phyloP scores from a whole-genome alignment of 306 rosid species.

The Pyrus betulifolia region DNA sequence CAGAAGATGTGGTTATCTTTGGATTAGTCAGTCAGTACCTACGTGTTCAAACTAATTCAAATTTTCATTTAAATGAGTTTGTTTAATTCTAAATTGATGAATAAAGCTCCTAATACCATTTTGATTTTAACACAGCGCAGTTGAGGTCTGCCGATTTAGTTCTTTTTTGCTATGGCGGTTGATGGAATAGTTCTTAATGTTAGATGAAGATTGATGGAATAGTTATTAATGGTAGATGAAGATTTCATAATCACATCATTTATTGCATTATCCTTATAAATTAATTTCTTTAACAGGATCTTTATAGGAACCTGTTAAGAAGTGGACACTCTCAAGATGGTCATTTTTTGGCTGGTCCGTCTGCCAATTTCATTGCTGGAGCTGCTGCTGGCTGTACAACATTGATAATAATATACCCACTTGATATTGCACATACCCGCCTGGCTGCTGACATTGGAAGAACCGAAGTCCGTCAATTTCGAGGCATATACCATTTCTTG shows the following conservation, averaged over 20 bases:
- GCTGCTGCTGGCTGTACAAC: slow-evolving; percentile 93
- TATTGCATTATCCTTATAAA: background rate
- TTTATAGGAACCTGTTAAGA: slow-evolving; percentile 64
- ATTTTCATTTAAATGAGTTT: background rate
- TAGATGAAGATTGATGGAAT: background rate
- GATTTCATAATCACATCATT: background rate
- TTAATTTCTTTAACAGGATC: slow-evolving; percentile 56
- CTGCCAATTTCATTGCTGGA: slow-evolving; percentile 77
- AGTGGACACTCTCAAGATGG: slow-evolving; percentile 34
- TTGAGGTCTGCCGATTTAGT: background rate
- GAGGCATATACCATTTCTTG: slow-evolving; percentile 82
- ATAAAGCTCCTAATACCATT: background rate
- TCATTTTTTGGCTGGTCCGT: slow-evolving; percentile 57
- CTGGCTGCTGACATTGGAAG: slow-evolving; percentile 92
- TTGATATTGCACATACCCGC: slow-evolving; percentile 93
- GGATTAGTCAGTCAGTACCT: background rate
- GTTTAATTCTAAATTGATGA: background rate
- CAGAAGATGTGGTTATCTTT: background rate
- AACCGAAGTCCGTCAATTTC: slow-evolving; percentile 62
- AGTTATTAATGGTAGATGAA: background rate
- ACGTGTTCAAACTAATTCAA: background rate
- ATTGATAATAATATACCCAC: slow-evolving; percentile 73
- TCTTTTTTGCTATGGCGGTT: background rate
- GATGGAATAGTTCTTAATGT: background rate
- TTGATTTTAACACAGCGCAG: background rate